Conservation (phyloP, 768 basidiomycete genomes). For the Termitomyces heimii region DNA sequence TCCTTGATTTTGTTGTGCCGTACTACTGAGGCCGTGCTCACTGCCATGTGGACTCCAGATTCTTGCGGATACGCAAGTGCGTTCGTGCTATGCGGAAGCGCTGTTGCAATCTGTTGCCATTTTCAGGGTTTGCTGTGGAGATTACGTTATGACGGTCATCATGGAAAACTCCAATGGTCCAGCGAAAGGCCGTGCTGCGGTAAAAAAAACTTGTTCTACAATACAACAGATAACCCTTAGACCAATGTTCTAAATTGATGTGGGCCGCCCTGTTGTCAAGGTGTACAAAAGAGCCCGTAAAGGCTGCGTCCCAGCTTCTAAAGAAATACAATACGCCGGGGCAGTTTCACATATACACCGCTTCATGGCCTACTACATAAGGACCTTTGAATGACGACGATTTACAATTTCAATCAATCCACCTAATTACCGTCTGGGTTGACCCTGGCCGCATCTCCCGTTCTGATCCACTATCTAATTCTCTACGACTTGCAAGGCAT, state of each 20-base stretch:
- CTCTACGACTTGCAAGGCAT: neutral
- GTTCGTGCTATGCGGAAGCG: neutral
- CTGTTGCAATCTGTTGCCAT: neutral
- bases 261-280: neutral
- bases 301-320: neutral
- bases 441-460: neutral
- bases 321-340: slow-evolving; percentile 5
- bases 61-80: neutral
- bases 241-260: neutral
- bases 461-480: neutral
- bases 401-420: neutral
- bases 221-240: neutral
- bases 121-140: neutral
- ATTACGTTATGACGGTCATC: neutral
- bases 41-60: neutral
- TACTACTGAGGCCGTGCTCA: neutral
- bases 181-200: neutral
- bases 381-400: slow-evolving; percentile 5
- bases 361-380: slow-evolving; percentile 2
- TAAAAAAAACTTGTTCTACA: neutral
- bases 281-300: neutral
- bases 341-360: slow-evolving; percentile 2
- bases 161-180: neutral
- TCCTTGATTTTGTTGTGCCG: neutral
- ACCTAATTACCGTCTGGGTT: neutral